phyloP scores from a whole-genome alignment of 2,329 filamentous ascomycete genomes.

The Hymenoscyphus scutula region DNA sequence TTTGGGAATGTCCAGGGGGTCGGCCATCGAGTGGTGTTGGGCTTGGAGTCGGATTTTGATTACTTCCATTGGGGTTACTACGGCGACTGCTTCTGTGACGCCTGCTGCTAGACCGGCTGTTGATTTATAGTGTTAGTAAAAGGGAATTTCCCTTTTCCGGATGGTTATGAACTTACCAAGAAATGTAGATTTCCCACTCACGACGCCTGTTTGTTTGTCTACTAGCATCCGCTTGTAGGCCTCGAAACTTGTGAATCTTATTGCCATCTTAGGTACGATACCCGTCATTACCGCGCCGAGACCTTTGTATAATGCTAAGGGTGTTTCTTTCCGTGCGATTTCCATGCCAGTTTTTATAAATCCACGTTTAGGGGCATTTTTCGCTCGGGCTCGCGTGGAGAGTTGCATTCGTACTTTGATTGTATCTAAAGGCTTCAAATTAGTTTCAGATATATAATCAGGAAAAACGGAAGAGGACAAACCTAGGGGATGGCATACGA shows the following conservation, averaged over 20 bases:
- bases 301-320: constrained; percentile 93
- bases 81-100: constrained; percentile 92
- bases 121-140: constrained; percentile 8
- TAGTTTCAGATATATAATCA: not conserved
- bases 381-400: constrained; percentile 76
- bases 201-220: constrained; percentile 61
- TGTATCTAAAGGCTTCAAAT: constrained; percentile 58
- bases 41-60: constrained; percentile 98
- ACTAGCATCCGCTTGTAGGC: constrained; percentile 85
- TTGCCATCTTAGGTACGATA: constrained; percentile 99
- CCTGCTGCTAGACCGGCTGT: constrained; percentile 84
- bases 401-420: constrained; percentile 99
- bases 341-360: constrained; percentile 83
- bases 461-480: constrained; percentile 46
- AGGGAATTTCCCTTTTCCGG: constrained; percentile 1
- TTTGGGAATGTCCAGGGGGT: constrained; percentile 93
- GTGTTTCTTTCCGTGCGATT: constrained; percentile 87
- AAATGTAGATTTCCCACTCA: constrained; percentile 72
- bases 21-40: constrained; percentile 96
- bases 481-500: constrained; percentile 93
- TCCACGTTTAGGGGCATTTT: constrained; percentile 78
- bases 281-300: constrained; percentile 95
- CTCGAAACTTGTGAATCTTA: constrained; percentile 97
- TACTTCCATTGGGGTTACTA: constrained; percentile 98
- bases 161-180: constrained; percentile 48